Percentiles rank a stretch among this genome's conserved stretches.
These are phyloP conservation scores for Melampsora americana DNA, from an alignment of 1,284 basidiomycete species.

Conservation along the genomic window DNA sequence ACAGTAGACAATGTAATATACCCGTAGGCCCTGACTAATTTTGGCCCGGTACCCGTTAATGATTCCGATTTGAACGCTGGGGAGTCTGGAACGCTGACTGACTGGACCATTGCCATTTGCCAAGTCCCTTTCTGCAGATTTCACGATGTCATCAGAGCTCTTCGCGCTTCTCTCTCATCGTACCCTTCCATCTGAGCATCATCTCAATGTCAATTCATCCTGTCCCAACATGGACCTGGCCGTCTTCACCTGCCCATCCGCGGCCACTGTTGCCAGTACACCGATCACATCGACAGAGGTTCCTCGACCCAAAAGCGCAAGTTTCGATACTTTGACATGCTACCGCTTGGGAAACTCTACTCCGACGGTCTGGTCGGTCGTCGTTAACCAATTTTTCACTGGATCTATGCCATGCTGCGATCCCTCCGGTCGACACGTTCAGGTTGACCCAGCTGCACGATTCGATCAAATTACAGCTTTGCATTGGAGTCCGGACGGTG, in stretches of 20 bases:
- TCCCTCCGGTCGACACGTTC: constrained; percentile 15
- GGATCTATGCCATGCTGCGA: constrained; percentile 21
- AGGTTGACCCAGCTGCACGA: constrained; percentile 16
- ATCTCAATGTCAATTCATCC: constrained; percentile 22
- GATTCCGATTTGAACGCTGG: too few relatives aligned
- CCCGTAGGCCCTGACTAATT: too few relatives aligned
- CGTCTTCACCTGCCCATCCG: constrained; percentile 14
- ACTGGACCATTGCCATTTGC: too few relatives aligned
- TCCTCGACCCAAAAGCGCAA: neutral
- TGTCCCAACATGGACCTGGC: constrained; percentile 40
- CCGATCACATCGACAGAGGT: neutral
- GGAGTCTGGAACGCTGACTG: too few relatives aligned
- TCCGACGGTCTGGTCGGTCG: constrained; percentile 36
- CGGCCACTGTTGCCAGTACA: neutral
- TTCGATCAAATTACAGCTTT: constrained; percentile 39
- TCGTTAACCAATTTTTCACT: constrained; percentile 23
- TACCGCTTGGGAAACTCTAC: constrained; percentile 27
- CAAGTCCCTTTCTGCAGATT: too few relatives aligned
- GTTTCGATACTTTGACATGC: constrained; percentile 24
- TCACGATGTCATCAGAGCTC: constrained; percentile 1
- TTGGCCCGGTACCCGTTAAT: too few relatives aligned
- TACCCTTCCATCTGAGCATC: constrained; percentile 23
- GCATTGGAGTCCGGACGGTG: constrained; percentile 42
- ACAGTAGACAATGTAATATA: too few relatives aligned
- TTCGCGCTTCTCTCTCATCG: constrained; percentile 41